Conservation (phyloP, 345 rosid genomes). For the Syzygium aromaticum region DNA sequence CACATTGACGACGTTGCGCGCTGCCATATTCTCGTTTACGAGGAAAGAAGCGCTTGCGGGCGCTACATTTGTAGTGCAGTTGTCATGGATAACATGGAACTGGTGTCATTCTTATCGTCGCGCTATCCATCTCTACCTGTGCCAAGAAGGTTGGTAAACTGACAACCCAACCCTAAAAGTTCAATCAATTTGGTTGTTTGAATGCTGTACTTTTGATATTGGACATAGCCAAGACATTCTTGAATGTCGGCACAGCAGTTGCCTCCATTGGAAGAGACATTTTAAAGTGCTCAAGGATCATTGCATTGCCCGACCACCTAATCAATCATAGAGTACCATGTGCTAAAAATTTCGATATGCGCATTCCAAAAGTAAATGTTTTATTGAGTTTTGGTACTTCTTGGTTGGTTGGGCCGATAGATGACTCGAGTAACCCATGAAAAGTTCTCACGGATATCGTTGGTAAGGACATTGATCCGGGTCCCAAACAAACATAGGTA, state of each 20-base stretch:
- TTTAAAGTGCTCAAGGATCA: not conserved
- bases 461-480: not conserved
- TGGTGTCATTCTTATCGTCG: constrained; percentile 39
- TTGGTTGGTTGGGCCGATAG: not conserved
- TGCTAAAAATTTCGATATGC: not conserved
- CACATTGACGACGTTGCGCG: constrained; percentile 87
- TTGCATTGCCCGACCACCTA: not conserved
- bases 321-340: not conserved
- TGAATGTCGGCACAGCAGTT: not conserved
- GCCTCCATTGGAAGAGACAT: not conserved
- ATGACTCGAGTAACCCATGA: not conserved
- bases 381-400: not conserved
- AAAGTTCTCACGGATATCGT: not conserved
- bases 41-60: constrained; percentile 39
- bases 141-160: constrained; percentile 37
- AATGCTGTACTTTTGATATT: not conserved
- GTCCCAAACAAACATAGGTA: not conserved
- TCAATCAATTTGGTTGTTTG: not conserved
- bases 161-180: not conserved
- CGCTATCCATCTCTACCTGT: constrained; percentile 57
- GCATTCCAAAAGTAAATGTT: not conserved
- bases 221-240: not conserved
- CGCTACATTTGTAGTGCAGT: constrained; percentile 64
- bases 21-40: constrained; percentile 64
- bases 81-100: constrained; percentile 43